phyloP scores from a whole-genome alignment of 768 basidiomycete genomes.

The Mycena maculata region DNA sequence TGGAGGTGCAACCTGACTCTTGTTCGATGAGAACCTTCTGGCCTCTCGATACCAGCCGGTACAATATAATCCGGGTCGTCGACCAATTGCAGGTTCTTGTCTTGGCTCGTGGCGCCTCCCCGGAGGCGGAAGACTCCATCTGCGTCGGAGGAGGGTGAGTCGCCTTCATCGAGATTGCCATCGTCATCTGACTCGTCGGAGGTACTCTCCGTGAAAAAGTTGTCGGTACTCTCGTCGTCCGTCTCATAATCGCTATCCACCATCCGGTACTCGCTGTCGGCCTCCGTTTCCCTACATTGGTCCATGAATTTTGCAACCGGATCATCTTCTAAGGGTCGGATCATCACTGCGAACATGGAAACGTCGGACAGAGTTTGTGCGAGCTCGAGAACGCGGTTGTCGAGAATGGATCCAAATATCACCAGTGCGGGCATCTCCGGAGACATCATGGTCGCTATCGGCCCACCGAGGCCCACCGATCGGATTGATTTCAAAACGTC shows the following conservation, averaged over 20 bases:
- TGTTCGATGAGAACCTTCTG: constrained; percentile 8
- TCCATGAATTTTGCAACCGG: background rate
- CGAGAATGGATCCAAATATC: constrained; percentile 14
- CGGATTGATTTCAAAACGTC: constrained; percentile 4
- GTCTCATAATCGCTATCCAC: background rate
- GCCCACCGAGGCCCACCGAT: constrained; percentile 11
- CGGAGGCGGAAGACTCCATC: constrained; percentile 3
- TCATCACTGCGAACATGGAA: constrained; percentile 4
- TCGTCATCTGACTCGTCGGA: background rate
- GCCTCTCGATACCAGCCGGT: constrained; percentile 5
- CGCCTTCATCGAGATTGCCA: background rate
- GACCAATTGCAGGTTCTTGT: background rate
- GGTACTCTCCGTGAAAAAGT: background rate
- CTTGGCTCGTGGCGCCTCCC: background rate
- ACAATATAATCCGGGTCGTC: constrained; percentile 6
- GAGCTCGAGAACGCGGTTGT: constrained; percentile 3
- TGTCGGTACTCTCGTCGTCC: background rate
- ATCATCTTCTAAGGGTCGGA: constrained; percentile 5
- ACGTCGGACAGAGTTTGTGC: constrained; percentile 7
- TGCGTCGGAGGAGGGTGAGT: background rate
- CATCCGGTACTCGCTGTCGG: background rate
- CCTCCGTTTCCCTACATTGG: background rate
- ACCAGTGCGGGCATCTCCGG: constrained; percentile 3
- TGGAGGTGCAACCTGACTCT: constrained; percentile 3
- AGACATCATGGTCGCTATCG: constrained; percentile 12